phyloP scores from a whole-genome alignment of 495 filamentous ascomycete species.

The Hypomontagnella monticulosa region DNA sequence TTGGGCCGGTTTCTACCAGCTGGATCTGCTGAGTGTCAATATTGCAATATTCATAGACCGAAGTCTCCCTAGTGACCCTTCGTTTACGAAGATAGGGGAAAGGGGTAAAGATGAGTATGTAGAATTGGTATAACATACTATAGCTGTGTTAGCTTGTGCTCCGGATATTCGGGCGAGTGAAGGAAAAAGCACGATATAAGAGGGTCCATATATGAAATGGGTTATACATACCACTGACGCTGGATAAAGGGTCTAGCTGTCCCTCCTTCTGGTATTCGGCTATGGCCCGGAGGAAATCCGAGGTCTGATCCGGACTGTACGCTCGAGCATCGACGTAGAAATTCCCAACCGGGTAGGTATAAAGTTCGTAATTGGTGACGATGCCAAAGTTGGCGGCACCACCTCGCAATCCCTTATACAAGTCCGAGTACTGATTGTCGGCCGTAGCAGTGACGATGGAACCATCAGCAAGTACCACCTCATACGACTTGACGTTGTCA shows the following conservation, averaged over 20 bases:
- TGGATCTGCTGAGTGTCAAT: slow-evolving; percentile 29
- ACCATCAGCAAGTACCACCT: slow-evolving; percentile 65
- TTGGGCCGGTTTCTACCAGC: slow-evolving; percentile 22
- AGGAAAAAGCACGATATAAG: background rate
- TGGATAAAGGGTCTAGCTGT: slow-evolving; percentile 23
- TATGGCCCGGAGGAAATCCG: slow-evolving; percentile 31
- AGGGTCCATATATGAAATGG: background rate
- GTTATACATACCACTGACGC: slow-evolving; percentile 32
- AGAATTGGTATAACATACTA: slow-evolving; percentile 20
- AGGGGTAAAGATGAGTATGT: background rate
- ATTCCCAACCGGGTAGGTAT: slow-evolving; percentile 49
- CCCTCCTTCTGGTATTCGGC: slow-evolving; percentile 36
- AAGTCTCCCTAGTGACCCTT: background rate
- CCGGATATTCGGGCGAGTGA: too few species aligned
- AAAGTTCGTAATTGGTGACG: slow-evolving; percentile 58
- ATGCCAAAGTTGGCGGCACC: slow-evolving; percentile 59
- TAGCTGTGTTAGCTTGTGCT: slow-evolving; percentile 14
- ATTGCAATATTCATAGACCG: background rate
- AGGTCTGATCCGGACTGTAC: slow-evolving; percentile 30
- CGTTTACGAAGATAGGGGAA: background rate
- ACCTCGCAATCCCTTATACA: slow-evolving; percentile 56
- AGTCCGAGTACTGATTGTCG: slow-evolving; percentile 45
- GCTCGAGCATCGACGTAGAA: slow-evolving; percentile 40
- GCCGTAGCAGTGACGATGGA: slow-evolving; percentile 60
- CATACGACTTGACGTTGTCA: slow-evolving; percentile 62